Conservation (phyloP, 2,329 filamentous ascomycete genomes). For the Colletotrichum lupini region DNA sequence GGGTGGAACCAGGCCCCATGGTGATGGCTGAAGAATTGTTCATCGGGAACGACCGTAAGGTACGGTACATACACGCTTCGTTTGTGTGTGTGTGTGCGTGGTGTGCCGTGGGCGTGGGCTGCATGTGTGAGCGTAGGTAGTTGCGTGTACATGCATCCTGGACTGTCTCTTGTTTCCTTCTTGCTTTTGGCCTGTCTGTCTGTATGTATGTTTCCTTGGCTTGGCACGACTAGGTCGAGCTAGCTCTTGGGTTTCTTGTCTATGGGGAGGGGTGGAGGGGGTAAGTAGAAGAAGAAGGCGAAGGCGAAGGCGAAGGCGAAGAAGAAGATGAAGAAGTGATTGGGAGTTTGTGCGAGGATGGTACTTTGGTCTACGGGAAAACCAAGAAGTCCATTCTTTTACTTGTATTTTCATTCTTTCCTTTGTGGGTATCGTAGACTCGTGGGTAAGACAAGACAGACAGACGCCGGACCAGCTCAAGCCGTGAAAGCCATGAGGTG, state of each 20-base stretch:
- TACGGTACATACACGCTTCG: too few relatives aligned
- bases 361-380: background rate
- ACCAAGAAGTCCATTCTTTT: background rate
- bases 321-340: too few relatives aligned
- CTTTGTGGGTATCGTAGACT: background rate
- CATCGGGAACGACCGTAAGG: conserved; percentile 28
- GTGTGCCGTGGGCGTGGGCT: background rate
- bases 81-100: background rate
- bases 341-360: background rate
- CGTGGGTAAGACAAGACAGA: conserved; percentile 31
- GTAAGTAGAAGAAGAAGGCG: background rate
- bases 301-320: background rate
- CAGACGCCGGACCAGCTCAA: conserved; percentile 14
- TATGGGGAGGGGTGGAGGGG: background rate
- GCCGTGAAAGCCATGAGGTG: background rate
- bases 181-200: background rate
- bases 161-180: conserved; percentile 7
- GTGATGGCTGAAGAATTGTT: conserved; percentile 35
- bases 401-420: background rate
- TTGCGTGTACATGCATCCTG: conserved; percentile 8
- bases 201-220: background rate
- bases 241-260: background rate
- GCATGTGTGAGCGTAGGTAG: background rate
- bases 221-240: background rate
- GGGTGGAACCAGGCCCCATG: conserved; percentile 21